A percentile compares a stretch with the other conserved stretches of the same genome.
Evolutionary conservation across 305 asterid species (phyloP).

Genomic region (Plantago lanceolata): DNA sequence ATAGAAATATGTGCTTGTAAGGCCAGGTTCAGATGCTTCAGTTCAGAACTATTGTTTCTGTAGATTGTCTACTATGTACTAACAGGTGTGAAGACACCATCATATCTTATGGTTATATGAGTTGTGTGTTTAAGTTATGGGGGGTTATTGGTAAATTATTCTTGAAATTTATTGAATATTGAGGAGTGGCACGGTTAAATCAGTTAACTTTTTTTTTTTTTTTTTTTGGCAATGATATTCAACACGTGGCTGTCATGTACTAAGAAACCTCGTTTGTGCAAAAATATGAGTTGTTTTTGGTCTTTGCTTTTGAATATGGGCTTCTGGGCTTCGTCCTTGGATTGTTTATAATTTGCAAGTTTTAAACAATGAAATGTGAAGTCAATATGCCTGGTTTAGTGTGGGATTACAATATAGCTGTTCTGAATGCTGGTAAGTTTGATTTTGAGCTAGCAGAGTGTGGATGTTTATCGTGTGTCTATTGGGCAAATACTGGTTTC

Average conservation of each 20-base stretch:
- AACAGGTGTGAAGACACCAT: too few species aligned
- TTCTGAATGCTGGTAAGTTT: too few species aligned
- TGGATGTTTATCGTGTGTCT: not conserved
- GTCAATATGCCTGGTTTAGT: not conserved
- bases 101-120: too few species aligned
- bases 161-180: too few species aligned
- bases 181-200: too few species aligned
- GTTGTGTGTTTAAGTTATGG: too few species aligned
- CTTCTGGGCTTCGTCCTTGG: not conserved
- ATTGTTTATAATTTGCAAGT: not conserved
- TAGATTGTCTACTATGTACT: too few species aligned
- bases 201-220: too few species aligned
- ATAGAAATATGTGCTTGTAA: not conserved
- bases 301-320: not conserved
- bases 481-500: not conserved
- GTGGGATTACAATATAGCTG: too few species aligned
- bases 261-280: not conserved
- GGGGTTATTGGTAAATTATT: too few species aligned
- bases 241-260: not conserved
- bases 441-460: too few species aligned
- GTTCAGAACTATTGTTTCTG: not conserved
- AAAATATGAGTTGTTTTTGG: not conserved
- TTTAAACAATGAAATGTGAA: not conserved
- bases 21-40: not conserved
- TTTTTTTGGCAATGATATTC: too few species aligned